Conservation (phyloP, 2,329 filamentous ascomycete genomes). For the Elsinoe australis region DNA sequence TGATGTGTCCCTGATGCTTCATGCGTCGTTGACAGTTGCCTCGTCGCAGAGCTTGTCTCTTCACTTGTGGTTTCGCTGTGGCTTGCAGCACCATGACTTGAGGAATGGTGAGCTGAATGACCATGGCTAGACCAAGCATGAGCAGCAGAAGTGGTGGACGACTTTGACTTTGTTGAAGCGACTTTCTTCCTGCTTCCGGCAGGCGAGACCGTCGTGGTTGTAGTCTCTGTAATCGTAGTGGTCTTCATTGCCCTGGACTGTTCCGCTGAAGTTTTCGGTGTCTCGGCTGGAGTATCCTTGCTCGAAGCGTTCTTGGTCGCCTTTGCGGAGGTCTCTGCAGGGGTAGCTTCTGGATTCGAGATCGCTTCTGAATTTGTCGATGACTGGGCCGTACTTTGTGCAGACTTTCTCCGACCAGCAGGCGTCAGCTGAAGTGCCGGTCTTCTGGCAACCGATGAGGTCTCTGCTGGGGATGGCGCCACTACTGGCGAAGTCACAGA, state of each 20-base stretch:
- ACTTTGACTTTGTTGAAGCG: neutral
- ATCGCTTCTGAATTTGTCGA: neutral
- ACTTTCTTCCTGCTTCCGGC: slow-evolving; percentile 1
- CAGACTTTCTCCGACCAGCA: neutral
- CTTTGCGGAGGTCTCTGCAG: too few relatives aligned
- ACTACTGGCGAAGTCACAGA: neutral
- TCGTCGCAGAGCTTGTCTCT: too few relatives aligned
- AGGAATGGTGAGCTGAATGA: too few relatives aligned
- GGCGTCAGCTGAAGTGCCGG: slow-evolving; percentile 3
- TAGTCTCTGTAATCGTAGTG: too few relatives aligned
- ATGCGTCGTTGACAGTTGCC: too few relatives aligned
- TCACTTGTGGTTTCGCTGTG: too few relatives aligned
- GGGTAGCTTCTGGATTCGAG: too few relatives aligned
- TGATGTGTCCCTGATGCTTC: too few relatives aligned
- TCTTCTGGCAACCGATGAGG: neutral
- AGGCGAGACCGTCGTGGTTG: neutral
- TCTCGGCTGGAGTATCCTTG: neutral
- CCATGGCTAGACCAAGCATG: neutral
- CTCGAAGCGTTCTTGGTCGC: neutral
- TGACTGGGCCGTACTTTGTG: neutral
- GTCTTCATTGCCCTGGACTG: too few relatives aligned
- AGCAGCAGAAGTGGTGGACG: neutral
- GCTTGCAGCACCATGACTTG: too few relatives aligned
- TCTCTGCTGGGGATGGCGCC: neutral
- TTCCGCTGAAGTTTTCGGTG: too few relatives aligned